Percentiles rank a stretch among this genome's conserved stretches.
phyloP scores from a whole-genome alignment of 495 filamentous ascomycete genomes.

The Xylaria castorea region DNA sequence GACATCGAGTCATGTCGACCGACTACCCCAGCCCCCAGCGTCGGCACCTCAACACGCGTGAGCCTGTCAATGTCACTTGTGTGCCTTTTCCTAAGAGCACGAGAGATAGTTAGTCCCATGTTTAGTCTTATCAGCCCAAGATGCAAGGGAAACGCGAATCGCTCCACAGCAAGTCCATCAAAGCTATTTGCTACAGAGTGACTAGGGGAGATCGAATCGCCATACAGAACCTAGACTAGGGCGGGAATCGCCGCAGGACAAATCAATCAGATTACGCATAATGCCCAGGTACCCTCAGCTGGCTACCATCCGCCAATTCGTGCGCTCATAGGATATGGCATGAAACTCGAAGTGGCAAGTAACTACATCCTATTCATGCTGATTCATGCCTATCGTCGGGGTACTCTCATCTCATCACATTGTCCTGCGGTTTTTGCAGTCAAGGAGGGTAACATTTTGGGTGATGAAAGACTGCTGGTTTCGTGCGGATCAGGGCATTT shows the following conservation, averaged over 20 bases:
- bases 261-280: slow-evolving; percentile 19
- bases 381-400: background rate
- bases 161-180: slow-evolving; percentile 2
- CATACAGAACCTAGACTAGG: background rate
- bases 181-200: background rate
- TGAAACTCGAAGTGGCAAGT: slow-evolving; percentile 16
- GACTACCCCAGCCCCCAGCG: background rate
- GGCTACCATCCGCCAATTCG: slow-evolving; percentile 1
- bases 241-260: slow-evolving; percentile 1
- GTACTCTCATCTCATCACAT: slow-evolving; percentile 1
- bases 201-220: slow-evolving; percentile 9
- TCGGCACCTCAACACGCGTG: background rate
- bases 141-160: background rate
- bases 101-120: background rate
- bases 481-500: background rate
- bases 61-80: background rate
- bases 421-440: background rate
- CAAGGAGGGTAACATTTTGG: background rate
- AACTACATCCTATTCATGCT: slow-evolving; percentile 3
- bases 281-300: slow-evolving; percentile 14
- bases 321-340: background rate
- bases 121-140: background rate
- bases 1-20: slow-evolving; percentile 17
- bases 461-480: background rate
- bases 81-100: too few relatives aligned